Base-by-base conservation (phyloP, 2,329 filamentous ascomycete species). In the Alternaria novae-zelandiae region DNA sequence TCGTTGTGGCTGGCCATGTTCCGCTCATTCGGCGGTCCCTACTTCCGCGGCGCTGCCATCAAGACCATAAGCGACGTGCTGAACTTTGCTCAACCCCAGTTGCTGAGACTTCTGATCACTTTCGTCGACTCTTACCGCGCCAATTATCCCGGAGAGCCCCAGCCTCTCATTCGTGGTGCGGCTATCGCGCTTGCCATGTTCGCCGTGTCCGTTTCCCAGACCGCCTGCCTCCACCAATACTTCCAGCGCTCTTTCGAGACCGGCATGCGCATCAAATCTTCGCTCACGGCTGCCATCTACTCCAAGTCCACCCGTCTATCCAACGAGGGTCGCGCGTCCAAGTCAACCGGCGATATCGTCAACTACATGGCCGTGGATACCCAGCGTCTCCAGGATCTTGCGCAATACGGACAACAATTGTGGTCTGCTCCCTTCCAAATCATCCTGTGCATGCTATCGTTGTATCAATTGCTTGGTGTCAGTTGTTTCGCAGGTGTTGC, bases 351-450 rank as follows among this genome's bases (percentile, higher is more conserved):
- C 61, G 96, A 99, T 75, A 98, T 99, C 75, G 96, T 99, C 78
- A 99, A 99, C 78, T 96, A 97, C 82, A 99, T 99, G 95, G 96
- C 96, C 49, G 95, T 99, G 10, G 96, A 99, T 78, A 95, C 95
- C 13, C 96, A 99, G 81, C 91, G 96, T 69, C 86, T 99, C 17
- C 92, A 97, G 74, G 96, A 99, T 81, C 84, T 99, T 61, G 93
- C 95, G 3, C 96, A 99, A 76, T 99, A 96, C 78, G 94, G 93
- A 17, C 94, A 97, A 77, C 95, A 98, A 79, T 83, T 97, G 11
- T 97, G 96, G 94, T 97, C 94, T 46, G 95, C 96, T 3, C 96
- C 96, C 3, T 97, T 98, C 81, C 96, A 99, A 80, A 99, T 99
- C 74, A 86, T 89, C 30, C 88, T 99, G 43, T 99, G 96, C 83